Percentiles rank a stretch among this genome's conserved stretches.
Conservation (phyloP, 2,329 filamentous ascomycete species). For the Chaetomium globosum region DNA sequence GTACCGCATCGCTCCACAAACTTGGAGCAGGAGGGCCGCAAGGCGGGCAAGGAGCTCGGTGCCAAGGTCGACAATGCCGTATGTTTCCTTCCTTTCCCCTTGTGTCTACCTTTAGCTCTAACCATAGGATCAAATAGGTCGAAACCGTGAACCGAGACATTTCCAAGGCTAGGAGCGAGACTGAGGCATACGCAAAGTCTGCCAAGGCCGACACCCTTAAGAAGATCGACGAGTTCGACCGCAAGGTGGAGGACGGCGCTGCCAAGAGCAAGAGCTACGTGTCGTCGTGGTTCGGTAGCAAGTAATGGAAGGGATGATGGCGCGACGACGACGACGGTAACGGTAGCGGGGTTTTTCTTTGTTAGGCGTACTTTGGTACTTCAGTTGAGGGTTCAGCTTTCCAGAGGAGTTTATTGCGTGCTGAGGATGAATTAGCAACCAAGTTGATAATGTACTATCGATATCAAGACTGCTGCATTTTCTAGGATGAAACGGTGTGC, state of each 20-base stretch:
- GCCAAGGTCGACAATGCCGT: constrained; percentile 71
- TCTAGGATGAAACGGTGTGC: background rate
- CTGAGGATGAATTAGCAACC: background rate
- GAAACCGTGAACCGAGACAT: constrained; percentile 66
- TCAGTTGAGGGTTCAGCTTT: background rate
- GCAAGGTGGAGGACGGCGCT: constrained; percentile 75
- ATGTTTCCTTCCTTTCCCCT: constrained; percentile 44
- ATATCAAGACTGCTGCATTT: constrained; percentile 1
- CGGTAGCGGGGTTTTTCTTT: constrained; percentile 1
- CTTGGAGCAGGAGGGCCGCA: constrained; percentile 65
- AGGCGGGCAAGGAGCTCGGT: constrained; percentile 62
- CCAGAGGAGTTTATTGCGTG: constrained; percentile 1
- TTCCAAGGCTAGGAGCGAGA: constrained; percentile 61
- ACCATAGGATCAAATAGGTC: constrained; percentile 49
- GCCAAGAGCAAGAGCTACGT: constrained; percentile 81
- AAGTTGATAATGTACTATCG: background rate
- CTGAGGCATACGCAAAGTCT: constrained; percentile 63
- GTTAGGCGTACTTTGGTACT: background rate
- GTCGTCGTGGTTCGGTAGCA: constrained; percentile 81
- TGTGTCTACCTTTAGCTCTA: background rate
- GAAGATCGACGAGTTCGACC: constrained; percentile 81
- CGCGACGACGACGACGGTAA: background rate
- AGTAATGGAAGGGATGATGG: constrained; percentile 40
- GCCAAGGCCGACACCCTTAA: constrained; percentile 65
- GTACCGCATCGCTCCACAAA: constrained; percentile 61